Percentiles rank a stretch among this genome's conserved stretches.
phyloP scores from a whole-genome alignment of 257 asterid genomes.

The Capsicum rhomboideum region DNA sequence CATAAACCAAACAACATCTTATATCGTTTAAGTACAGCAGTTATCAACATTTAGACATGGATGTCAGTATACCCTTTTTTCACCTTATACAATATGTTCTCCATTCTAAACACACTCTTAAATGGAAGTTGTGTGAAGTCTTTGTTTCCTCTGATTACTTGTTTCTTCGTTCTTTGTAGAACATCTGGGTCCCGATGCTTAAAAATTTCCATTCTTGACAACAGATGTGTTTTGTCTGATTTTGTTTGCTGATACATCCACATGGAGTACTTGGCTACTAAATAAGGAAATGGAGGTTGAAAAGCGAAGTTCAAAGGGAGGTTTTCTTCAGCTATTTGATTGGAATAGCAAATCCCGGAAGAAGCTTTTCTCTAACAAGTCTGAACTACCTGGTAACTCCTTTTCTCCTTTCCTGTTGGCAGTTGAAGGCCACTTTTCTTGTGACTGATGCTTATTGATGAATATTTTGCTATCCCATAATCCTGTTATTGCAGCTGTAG shows the following conservation, averaged over 20 bases:
- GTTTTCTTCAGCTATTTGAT: conserved; percentile 90
- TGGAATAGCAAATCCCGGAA: conserved; percentile 89
- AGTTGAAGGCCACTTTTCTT: not conserved
- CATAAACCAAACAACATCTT: not conserved
- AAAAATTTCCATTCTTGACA: not conserved
- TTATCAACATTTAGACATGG: not conserved
- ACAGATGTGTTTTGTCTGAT: conserved; percentile 28
- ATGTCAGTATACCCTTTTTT: not conserved
- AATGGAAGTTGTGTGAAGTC: not conserved
- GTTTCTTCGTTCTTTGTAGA: not conserved
- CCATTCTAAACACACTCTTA: not conserved
- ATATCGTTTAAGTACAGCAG: not conserved
- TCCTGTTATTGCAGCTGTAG: conserved; percentile 29
- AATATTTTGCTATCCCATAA: conserved; percentile 3
- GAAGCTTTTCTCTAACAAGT: conserved; percentile 78
- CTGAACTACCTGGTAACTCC: conserved; percentile 62
- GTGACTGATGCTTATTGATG: conserved; percentile 1
- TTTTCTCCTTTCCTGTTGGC: not conserved
- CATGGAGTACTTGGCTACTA: conserved; percentile 5
- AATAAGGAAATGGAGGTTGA: conserved; percentile 71
- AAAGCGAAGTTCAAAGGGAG: conserved; percentile 70
- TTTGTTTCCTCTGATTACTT: not conserved
- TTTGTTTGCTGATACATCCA: conserved; percentile 5
- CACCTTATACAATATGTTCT: not conserved
- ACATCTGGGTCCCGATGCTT: not conserved